Conservation (phyloP, 2,329 filamentous ascomycete species). For the Pseudocercospora fijiensis region DNA sequence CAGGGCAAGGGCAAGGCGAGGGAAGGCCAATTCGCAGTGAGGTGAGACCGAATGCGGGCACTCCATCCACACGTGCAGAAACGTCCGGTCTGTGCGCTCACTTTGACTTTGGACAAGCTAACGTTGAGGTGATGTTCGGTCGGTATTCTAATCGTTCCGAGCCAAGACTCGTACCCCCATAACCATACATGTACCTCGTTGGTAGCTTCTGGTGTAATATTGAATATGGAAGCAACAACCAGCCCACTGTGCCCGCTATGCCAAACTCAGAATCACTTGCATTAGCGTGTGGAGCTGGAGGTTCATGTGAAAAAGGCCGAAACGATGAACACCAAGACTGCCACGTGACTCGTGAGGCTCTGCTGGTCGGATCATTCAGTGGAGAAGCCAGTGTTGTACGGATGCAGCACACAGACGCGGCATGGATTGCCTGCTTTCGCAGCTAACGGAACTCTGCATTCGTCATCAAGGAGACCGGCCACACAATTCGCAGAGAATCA, state of each 20-base stretch:
- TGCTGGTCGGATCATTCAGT: neutral
- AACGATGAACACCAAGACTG: neutral
- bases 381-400: too few species aligned
- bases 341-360: neutral
- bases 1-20: too few species aligned
- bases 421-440: neutral
- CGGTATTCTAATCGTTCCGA: too few species aligned
- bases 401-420: neutral
- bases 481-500: too few species aligned
- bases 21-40: neutral
- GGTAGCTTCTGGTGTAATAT: neutral
- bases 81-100: neutral
- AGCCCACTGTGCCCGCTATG: neutral
- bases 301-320: neutral
- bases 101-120: neutral
- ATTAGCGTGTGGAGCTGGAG: slow-evolving; percentile 4
- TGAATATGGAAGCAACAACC: neutral
- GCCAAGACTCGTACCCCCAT: neutral
- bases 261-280: slow-evolving; percentile 9
- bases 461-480: neutral
- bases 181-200: neutral
- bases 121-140: too few species aligned
- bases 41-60: neutral
- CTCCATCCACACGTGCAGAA: neutral
- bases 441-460: neutral